Evolutionary conservation across 345 rosid species (phyloP).

Genomic region (Abelmoschus esculentus): DNA sequence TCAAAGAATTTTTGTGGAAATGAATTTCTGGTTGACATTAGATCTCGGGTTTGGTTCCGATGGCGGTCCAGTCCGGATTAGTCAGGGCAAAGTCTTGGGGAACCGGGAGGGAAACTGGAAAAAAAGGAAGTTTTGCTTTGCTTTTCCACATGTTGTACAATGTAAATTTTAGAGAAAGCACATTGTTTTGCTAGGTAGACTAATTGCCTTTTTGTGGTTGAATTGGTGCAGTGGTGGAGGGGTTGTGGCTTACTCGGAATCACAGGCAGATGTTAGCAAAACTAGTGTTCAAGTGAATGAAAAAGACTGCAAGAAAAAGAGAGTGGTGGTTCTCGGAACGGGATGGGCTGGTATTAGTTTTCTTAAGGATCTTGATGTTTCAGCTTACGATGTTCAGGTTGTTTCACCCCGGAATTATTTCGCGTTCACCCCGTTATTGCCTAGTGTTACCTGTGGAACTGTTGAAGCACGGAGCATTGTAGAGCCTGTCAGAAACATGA

Average conservation of each 20-base stretch:
- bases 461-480: constrained; percentile 94
- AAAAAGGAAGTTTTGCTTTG: too few species aligned
- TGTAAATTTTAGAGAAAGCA: too few species aligned
- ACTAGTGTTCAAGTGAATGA: constrained; percentile 21
- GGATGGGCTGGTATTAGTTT: constrained; percentile 96
- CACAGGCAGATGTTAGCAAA: constrained; percentile 26
- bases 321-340: constrained; percentile 83
- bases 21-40: too few species aligned
- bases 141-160: too few species aligned
- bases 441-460: constrained; percentile 95
- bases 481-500: constrained; percentile 82
- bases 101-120: too few species aligned
- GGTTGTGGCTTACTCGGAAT: constrained; percentile 62
- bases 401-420: constrained; percentile 93
- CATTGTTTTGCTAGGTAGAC: background rate
- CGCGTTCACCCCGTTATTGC: constrained; percentile 89
- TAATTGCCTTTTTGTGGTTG: background rate
- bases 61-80: too few species aligned
- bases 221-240: constrained; percentile 57
- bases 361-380: constrained; percentile 69
- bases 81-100: too few species aligned
- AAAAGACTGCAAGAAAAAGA: constrained; percentile 52
- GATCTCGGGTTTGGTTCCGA: too few species aligned
- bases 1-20: too few species aligned
- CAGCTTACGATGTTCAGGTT: constrained; percentile 71